Percentiles rank a stretch among this genome's conserved stretches.
phyloP scores from a whole-genome alignment of 306 rosid genomes.

The Inga oerstediana region DNA sequence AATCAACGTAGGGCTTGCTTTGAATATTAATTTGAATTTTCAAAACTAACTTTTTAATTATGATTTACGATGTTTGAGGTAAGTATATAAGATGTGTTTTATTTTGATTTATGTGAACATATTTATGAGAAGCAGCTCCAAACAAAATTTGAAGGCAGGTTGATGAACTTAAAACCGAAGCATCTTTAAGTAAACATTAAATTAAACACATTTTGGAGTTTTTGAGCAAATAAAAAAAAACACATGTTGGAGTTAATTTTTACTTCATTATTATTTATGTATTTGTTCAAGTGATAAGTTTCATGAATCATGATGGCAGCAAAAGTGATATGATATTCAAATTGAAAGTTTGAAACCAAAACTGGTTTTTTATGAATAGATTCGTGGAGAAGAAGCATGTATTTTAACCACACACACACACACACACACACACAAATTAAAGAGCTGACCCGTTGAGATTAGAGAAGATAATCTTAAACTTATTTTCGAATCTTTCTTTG shows the following conservation, averaged over 20 bases:
- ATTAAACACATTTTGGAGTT: not conserved
- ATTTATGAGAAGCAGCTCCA: too few species aligned
- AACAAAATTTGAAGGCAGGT: not conserved
- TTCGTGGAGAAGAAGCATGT: not conserved
- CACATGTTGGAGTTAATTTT: not conserved
- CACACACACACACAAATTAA: not conserved
- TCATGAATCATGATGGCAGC: not conserved
- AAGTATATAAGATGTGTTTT: too few species aligned
- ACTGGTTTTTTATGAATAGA: not conserved
- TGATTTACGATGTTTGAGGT: too few species aligned
- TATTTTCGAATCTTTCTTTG: not conserved
- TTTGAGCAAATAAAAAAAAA: not conserved
- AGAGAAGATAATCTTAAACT: not conserved
- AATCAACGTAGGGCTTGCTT: not conserved
- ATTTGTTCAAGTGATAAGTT: not conserved
- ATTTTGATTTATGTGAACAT: too few species aligned
- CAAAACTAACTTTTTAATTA: too few species aligned
- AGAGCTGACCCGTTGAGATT: not conserved
- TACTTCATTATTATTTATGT: not conserved
- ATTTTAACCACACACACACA: not conserved
- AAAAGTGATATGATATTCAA: not conserved
- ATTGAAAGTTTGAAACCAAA: not conserved
- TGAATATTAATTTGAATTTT: too few species aligned
- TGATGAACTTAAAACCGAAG: not conserved
- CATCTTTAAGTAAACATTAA: not conserved